Evolutionary conservation across 108 stramenopile species (phyloP), one percentile per base, ranked within the genome.

Genomic region (Craspedostauros australis): DNA sequence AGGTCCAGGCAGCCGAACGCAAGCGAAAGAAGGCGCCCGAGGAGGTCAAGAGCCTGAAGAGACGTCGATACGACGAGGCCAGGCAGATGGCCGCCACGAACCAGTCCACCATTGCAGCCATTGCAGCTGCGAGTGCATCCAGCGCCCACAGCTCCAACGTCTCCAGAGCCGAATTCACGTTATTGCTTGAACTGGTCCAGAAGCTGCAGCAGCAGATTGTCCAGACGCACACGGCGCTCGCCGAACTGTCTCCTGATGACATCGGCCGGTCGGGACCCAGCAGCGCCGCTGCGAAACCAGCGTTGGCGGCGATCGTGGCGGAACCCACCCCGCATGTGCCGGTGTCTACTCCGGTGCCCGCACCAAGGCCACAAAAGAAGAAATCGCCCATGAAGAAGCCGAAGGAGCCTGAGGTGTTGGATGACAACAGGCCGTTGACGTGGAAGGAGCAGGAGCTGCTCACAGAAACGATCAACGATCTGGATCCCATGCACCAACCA

Each of bases 381-480:
- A 72, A 68, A 43, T 3, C 46, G 28, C 26, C 68, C 2, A 84
- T 82, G 62, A 80, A 83, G 56, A 79, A 79, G 37, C 20, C 43
- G 11, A 80, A 89, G 5, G 25, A 50, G 12, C 43, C 40, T 22
- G 26, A 45, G 11, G 53, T 45, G n/a, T 79, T 68, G 15, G 67
- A 72, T 19, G 75, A 83, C 37, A 37, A 41, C 3, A 43, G 46
- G 28, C 80, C 85, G 14, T 63, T 92, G 11, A 76, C 86, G 31
- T 53, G 82, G 7, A 63, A 80, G 44, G 90, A 92, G 54, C 90
- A 92, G 63, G 76, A 80, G 50, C 68, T 69, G 6, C 67, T 92
- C n/a, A 86, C 90, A 1, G 75, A 86, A 29, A 75, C 76, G 23
- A 92, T 92, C 55, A 83, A 83, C 58, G 53, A 67, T 4, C 58